A percentile compares a stretch with the other conserved stretches of the same genome.
Conservation (phyloP, 1,139 yeast genomes). For the Petasospora fabianii region DNA sequence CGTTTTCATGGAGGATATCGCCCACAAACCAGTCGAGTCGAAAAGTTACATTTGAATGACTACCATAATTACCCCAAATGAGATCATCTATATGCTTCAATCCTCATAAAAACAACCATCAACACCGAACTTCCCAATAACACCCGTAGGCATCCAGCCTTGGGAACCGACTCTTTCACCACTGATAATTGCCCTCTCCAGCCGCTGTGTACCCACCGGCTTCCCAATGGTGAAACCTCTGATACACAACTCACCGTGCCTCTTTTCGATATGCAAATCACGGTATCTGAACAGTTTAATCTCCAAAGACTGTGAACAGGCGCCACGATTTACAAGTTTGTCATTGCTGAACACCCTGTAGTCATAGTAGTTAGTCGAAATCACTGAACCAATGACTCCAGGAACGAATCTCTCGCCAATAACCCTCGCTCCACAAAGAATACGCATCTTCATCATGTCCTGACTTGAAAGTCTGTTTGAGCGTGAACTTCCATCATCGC, state of each 20-base stretch:
- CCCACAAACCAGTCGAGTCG: slow-evolving; percentile 2
- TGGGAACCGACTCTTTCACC: slow-evolving; percentile 43
- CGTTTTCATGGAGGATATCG: slow-evolving; percentile 45
- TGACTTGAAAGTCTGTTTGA: slow-evolving; percentile 27
- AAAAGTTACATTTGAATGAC: slow-evolving; percentile 11
- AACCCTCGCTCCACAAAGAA: slow-evolving; percentile 46
- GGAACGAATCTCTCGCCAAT: slow-evolving; percentile 48
- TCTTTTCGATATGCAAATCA: slow-evolving; percentile 33
- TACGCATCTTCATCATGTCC: slow-evolving; percentile 42
- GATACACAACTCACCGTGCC: slow-evolving; percentile 49
- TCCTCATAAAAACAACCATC: slow-evolving; percentile 67
- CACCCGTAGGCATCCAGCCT: slow-evolving; percentile 59
- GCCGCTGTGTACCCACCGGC: slow-evolving; percentile 31
- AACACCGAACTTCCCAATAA: slow-evolving; percentile 59
- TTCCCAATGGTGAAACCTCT: slow-evolving; percentile 71
- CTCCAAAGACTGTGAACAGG: slow-evolving; percentile 34
- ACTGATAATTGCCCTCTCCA: slow-evolving; percentile 28
- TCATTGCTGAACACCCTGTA: slow-evolving; percentile 44
- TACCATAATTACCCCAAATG: too few relatives aligned
- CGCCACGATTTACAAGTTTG: slow-evolving; percentile 31
- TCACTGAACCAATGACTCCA: slow-evolving; percentile 53
- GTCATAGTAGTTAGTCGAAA: slow-evolving; percentile 59
- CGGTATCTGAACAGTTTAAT: slow-evolving; percentile 40
- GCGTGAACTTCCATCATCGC: slow-evolving; percentile 7
- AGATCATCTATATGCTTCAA: neutral